Evolutionary conservation across 2,329 filamentous ascomycete genomes (phyloP), one percentile per base, ranked within the genome.

Genomic region (Tolypocladium sp.): DNA sequence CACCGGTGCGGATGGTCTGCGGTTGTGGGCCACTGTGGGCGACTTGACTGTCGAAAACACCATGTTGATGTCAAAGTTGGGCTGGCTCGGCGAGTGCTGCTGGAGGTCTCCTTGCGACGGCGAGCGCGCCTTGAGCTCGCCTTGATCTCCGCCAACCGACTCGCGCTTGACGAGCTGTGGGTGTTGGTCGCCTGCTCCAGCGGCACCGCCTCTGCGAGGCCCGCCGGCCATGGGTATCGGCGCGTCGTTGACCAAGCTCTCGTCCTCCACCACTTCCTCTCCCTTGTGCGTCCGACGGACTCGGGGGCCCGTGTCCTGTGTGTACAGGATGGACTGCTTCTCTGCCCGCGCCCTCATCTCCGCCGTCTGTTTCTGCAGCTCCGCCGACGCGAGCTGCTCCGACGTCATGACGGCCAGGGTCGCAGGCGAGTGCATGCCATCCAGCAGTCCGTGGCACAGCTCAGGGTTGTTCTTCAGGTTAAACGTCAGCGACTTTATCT

Each of bases 251-350:
- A 73, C 61, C 42, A 74, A 71, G n/a, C 75, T 79, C 40, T 95
- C 91, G 53, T 89, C 86, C 62, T 93, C 92, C 20, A 97, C 82
- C 20, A 96, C 74, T 70, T 97, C 94, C 60, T 97, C 92, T 15
- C 94, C 94, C 73, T 97, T 97, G 77, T 97, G 93, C 2, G 93
- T 97, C 65, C 90, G 86, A 67, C 92, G 84, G 59, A 97, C 87
- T 3, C 92, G 86, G 4, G 92, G 91, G 55, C 84, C 82, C 1
- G 72, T 71, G 22, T 89, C 85, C 25, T 90, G 84, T 17, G 91
- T 84, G 61, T 93, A 86, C 40, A 96, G 82, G 54, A 94, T 92
- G 53, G 93, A 90, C 71, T 93, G 90, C 67, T 92, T 90, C 69
- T 94, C 90, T 0, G 86, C 85, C 61, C 85, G 83, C 56, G 90